Base-by-base conservation (phyloP, 2,329 filamentous ascomycete species). In the Pseudocercospora cruenta region DNA sequence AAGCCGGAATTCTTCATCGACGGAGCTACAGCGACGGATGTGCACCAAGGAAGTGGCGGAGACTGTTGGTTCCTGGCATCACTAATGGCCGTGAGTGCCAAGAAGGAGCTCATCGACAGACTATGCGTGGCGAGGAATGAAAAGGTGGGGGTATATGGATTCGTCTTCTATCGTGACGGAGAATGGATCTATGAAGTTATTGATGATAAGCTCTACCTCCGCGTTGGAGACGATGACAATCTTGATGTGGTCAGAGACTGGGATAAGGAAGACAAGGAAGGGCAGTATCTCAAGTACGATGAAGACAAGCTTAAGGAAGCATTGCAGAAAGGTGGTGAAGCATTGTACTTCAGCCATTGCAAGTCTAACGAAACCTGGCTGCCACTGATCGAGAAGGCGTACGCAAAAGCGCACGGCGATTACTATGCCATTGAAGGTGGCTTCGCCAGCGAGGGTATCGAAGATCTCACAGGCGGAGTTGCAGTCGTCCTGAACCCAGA, bases 141-240 rank as follows among this genome's bases (percentile, higher is more conserved):
- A 74, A 83, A 86, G 33, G 87, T 93, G 2, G 92, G 92, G 12
- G 91, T 94, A 0, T 95, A 95, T 71, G 92, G 92, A 0, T 95
- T 95, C 70, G 91, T 95, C 10, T 94, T 95, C 75, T 87, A 91
- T 78, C 86, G 91, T 70, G 92, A 94, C 71, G 93, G 93, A 61
- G 92, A 95, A 78, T 97, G 93, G 93, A 91, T 94, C 64, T 93
- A 93, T 72, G 93, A 91, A 65, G 94, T 97, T 68, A 88, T 97
- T 66, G 93, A 97, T 75, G 93, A 97, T 78, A 96, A 96, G 79
- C 84, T 97, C 2, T 96, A 92, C 76, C 85, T 96, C 19, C 91
- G 90, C 66, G 92, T 91, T 1, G 90, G 92, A 4, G 90, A 91
- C 74, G 96, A 92, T 81, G 91, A 96, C 70, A 91, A 92, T 61